A percentile compares a stretch with the other conserved stretches of the same genome.
Conservation (phyloP, 1,284 basidiomycete genomes). For the Ganoderma resinaceum region DNA sequence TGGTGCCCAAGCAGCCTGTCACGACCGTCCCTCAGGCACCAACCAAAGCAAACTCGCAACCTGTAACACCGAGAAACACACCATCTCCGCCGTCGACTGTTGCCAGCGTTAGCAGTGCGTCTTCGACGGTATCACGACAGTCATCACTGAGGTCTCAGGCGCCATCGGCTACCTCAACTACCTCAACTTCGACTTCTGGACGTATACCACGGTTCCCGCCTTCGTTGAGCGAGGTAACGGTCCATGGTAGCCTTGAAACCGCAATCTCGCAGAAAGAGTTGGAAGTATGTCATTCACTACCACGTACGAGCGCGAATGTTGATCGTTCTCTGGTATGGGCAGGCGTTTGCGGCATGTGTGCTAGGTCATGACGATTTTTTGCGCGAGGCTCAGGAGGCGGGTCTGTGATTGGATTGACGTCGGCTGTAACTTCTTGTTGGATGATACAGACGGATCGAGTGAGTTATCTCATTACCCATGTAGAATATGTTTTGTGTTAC, state of each 20-base stretch:
- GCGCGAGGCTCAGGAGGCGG: conserved; percentile 11
- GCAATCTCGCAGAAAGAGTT: conserved; percentile 15
- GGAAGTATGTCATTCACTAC: conserved; percentile 13
- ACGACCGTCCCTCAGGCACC: background rate
- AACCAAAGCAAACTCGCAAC: background rate
- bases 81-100: background rate
- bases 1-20: background rate
- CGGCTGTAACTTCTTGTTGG: too few relatives aligned
- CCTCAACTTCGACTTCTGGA: background rate
- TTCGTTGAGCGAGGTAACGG: background rate
- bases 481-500: background rate
- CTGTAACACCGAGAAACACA: too few relatives aligned
- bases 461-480: background rate
- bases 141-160: background rate
- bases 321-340: background rate
- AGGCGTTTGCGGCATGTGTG: conserved; percentile 22
- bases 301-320: background rate
- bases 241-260: background rate
- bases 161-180: background rate
- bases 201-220: background rate
- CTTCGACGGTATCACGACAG: background rate
- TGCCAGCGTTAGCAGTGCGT: background rate
- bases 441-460: background rate
- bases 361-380: conserved; percentile 24
- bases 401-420: background rate